A percentile compares a stretch with the other conserved stretches of the same genome.
Evolutionary conservation across 352 stramenopile species (phyloP).

Genomic region (Globisporangium viniferum): DNA sequence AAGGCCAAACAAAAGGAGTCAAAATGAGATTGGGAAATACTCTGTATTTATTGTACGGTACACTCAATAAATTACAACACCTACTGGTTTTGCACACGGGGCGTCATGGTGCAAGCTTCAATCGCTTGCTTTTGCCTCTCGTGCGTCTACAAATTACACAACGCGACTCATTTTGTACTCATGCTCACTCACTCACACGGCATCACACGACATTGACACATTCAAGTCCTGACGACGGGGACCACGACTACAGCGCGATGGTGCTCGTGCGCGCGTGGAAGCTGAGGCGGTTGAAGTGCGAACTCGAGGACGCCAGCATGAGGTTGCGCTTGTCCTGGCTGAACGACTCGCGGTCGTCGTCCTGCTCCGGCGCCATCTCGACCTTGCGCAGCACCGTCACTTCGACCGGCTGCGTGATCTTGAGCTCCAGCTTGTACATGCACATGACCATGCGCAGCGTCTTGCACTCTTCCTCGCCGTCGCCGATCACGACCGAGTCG

Average conservation of each 20-base stretch:
- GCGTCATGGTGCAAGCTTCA: conserved; percentile 4
- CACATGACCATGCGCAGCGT: conserved; percentile 68
- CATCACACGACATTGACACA: background rate
- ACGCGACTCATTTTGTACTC: background rate
- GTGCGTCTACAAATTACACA: background rate
- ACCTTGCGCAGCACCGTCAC: conserved; percentile 54
- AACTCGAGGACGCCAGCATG: conserved; percentile 11
- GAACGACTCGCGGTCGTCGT: conserved; percentile 13
- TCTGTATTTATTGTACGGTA: conserved; percentile 7
- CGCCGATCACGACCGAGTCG: conserved; percentile 56
- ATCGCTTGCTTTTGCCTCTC: background rate
- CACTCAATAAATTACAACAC: conserved; percentile 11
- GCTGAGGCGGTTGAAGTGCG: conserved; percentile 16
- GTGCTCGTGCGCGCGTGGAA: conserved; percentile 13
- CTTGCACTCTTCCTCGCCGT: conserved; percentile 60
- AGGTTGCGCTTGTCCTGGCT: conserved; percentile 17
- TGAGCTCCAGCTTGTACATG: conserved; percentile 61
- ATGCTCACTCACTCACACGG: background rate
- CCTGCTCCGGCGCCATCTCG: conserved; percentile 32
- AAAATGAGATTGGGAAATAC: background rate
- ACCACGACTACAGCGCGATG: conserved; percentile 13
- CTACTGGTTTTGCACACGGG: background rate
- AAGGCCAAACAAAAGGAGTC: background rate
- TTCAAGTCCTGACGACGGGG: background rate
- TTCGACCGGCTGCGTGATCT: conserved; percentile 43